Evolutionary conservation across 2,329 filamentous ascomycete species (phyloP), one percentile per base, ranked within the genome.

Genomic region (Geosmithia putterillii): DNA sequence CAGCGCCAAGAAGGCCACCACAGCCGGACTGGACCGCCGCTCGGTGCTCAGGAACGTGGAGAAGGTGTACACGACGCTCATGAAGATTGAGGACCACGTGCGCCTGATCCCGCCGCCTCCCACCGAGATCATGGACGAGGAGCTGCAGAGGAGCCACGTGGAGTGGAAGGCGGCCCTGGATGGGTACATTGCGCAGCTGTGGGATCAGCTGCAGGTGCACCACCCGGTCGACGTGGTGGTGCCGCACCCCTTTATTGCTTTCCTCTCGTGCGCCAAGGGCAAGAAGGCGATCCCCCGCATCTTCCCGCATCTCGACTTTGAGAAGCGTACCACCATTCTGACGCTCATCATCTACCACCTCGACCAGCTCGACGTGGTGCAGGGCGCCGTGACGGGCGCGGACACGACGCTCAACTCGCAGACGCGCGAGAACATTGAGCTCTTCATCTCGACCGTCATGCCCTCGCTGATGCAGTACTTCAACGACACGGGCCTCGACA

Each of bases 291-390:
- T 98, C 47, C 88, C 88, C 41, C 86, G 92, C 44, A 85, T 96
- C 43, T 96, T 96, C 75, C 83, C 88, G 38, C 87, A 95, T 56
- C 85, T 95, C 42, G 84, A 85, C 49, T 84, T 89, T 48, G 85
- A 95, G 57, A 89, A 96, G 63, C 86, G 90, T 41, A 89, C 92
- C 19, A 96, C 89, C 1, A 87, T 96, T 48, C 72, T 98, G 48
- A 98, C 92, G 5, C 90, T 98, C 75, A 90, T 98, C 51, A 79
- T 94, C 46, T 82, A 95, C 42, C 88, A 96, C 54, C 79, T 98
- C 25, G 92, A 96, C 59, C 80, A 85, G 51, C 73, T 98, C 36
- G 88, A 95, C 54, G 90, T 98, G 41, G 83, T 96, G 46, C 80
- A 84, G 44, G 78, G 83, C 1, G 80, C 87, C 50, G 79, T 89